These are phyloP conservation scores for Hura crepitans DNA, from an alignment of 441 rosid species.

Conservation along the genomic window DNA sequence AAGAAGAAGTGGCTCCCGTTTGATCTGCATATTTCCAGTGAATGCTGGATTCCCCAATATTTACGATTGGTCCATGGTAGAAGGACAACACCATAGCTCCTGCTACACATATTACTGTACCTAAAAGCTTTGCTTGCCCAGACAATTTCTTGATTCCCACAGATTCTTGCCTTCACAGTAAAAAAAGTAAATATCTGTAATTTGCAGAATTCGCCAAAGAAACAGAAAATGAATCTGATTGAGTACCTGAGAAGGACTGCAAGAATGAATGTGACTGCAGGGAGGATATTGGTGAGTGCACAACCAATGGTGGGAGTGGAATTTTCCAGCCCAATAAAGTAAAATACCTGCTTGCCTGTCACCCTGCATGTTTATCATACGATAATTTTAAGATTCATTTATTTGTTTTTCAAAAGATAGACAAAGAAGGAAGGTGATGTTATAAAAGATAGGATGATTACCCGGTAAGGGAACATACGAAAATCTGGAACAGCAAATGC, in stretches of 20 bases:
- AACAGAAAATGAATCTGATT: background rate
- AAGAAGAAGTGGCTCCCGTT: conserved; percentile 18
- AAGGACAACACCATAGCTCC: conserved; percentile 93
- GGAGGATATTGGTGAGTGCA: conserved; percentile 67
- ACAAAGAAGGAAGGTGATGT: too few relatives aligned
- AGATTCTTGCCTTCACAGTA: conserved; percentile 53
- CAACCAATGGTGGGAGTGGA: conserved; percentile 77
- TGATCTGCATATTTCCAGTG: conserved; percentile 62
- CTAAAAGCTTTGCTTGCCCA: conserved; percentile 79
- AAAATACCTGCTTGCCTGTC: conserved; percentile 67
- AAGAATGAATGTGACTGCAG: conserved; percentile 71
- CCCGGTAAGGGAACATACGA: conserved; percentile 83
- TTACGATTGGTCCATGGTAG: conserved; percentile 64
- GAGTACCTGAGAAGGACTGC: conserved; percentile 72
- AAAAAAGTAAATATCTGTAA: background rate
- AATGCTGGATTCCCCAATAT: conserved; percentile 56
- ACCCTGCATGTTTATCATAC: conserved; percentile 37
- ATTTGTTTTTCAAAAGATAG: too few relatives aligned
- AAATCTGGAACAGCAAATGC: conserved; percentile 47
- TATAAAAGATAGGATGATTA: conserved; percentile 18
- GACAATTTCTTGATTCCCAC: conserved; percentile 50
- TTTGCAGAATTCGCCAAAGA: background rate
- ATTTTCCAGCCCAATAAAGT: conserved; percentile 70
- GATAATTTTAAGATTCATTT: background rate
- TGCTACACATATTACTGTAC: conserved; percentile 65